A percentile compares a stretch with the other conserved stretches of the same genome.
Conservation (phyloP, 768 basidiomycete genomes). For the Megacollybia marginata region DNA sequence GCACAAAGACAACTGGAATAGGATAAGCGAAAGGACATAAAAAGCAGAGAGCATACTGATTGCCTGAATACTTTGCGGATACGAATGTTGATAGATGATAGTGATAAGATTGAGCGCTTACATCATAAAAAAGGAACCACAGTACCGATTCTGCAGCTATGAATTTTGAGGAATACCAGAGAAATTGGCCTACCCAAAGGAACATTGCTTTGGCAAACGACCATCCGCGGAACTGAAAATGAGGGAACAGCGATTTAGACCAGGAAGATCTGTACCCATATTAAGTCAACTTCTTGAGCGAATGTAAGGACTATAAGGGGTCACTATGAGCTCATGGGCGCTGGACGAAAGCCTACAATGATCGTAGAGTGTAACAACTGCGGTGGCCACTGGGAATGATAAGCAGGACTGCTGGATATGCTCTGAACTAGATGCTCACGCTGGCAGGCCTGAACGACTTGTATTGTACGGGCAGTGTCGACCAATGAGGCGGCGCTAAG, state of each 20-base stretch:
- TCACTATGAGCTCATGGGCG: background rate
- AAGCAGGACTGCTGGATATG: background rate
- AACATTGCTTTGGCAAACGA: background rate
- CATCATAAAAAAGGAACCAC: no score
- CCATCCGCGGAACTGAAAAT: background rate
- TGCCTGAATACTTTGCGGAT: no score
- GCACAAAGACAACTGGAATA: background rate
- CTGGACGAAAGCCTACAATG: background rate
- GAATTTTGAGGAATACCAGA: no score
- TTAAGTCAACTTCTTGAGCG: background rate
- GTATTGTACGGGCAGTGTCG: background rate
- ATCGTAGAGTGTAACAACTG: background rate
- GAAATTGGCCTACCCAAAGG: background rate
- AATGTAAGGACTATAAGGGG: background rate
- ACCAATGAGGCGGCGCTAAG: no score
- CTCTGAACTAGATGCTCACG: background rate
- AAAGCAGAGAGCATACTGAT: no score
- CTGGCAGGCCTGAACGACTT: background rate
- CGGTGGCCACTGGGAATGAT: background rate
- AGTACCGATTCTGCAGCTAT: no score
- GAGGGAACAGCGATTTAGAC: background rate
- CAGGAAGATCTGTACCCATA: background rate
- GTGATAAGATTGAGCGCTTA: no score
- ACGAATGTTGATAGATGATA: no score
- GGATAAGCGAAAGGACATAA: no score